A percentile compares a stretch with the other conserved stretches of the same genome.
phyloP scores from a whole-genome alignment of 225 moss, liverwort and hornwort species.

The Physcomitrellopsis africana region DNA sequence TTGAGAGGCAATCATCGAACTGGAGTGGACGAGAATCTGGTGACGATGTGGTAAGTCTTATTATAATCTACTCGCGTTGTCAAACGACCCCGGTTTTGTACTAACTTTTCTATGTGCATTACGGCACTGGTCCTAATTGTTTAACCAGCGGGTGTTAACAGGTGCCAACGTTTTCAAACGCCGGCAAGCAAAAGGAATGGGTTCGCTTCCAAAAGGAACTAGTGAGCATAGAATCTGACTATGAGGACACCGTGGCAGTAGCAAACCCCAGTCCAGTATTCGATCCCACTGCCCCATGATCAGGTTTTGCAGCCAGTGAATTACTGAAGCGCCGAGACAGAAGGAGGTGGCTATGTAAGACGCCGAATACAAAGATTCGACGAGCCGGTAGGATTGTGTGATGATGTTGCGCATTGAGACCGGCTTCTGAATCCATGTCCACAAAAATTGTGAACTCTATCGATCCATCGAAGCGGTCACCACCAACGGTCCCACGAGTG shows the following conservation, averaged over 20 bases:
- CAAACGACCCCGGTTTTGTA: background rate
- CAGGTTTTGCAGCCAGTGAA: no score
- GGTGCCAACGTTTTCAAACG: constrained; percentile 29
- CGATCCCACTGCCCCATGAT: constrained; percentile 19
- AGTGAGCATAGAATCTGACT: constrained; percentile 23
- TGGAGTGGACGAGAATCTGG: constrained; percentile 35
- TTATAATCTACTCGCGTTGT: background rate
- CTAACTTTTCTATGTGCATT: background rate
- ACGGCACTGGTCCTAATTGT: background rate
- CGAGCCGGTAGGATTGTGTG: no score
- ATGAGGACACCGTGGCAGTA: constrained; percentile 36
- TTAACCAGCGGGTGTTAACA: background rate
- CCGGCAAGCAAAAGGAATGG: constrained; percentile 23
- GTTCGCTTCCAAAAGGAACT: constrained; percentile 31
- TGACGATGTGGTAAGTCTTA: constrained; percentile 38
- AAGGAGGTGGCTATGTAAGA: no score
- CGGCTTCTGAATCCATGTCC: no score
- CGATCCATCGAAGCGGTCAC: background rate
- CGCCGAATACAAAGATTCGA: no score
- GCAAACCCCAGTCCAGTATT: constrained; percentile 39
- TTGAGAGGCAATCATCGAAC: constrained; percentile 32
- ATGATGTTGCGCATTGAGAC: no score
- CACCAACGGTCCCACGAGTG: constrained; percentile 7
- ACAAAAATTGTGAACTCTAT: no score
- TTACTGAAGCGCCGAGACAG: no score